Evolutionary conservation across 2,329 filamentous ascomycete species (phyloP).

Genomic region (Orbilia javanica): DNA sequence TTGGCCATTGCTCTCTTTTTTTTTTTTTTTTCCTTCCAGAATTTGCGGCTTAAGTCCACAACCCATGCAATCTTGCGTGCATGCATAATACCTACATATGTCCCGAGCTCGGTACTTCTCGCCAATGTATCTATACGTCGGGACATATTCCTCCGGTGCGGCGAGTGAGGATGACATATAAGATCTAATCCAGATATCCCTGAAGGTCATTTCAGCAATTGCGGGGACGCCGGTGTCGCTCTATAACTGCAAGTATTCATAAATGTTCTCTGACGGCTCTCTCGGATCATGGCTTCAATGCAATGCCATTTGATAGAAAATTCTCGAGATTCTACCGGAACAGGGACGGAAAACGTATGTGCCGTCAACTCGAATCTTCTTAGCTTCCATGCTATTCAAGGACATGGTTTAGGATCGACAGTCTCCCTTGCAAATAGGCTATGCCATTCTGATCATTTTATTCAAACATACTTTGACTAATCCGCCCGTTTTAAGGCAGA

Average conservation of each 20-base stretch:
- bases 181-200: not conserved
- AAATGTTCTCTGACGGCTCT: not conserved
- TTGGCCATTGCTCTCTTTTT: not conserved
- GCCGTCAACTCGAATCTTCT: not conserved
- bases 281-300: not conserved
- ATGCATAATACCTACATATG: conserved; percentile 6
- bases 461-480: not conserved
- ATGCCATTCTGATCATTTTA: conserved; percentile 7
- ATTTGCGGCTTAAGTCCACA: conserved; percentile 1
- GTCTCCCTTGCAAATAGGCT: conserved; percentile 2
- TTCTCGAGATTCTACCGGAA: not conserved
- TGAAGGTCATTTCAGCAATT: not conserved
- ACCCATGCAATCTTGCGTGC: not conserved
- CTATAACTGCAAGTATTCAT: not conserved
- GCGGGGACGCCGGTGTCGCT: not conserved
- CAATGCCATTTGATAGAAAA: not conserved
- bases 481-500: not conserved
- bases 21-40: not conserved
- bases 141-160: conserved; percentile 33
- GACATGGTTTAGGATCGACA: conserved; percentile 4
- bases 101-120: conserved; percentile 42
- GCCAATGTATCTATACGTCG: conserved; percentile 43
- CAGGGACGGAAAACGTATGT: not conserved
- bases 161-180: not conserved
- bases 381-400: not conserved